Base-by-base conservation (phyloP, 208 protist genomes). In the Herpetomonas samuelpessoai region DNA sequence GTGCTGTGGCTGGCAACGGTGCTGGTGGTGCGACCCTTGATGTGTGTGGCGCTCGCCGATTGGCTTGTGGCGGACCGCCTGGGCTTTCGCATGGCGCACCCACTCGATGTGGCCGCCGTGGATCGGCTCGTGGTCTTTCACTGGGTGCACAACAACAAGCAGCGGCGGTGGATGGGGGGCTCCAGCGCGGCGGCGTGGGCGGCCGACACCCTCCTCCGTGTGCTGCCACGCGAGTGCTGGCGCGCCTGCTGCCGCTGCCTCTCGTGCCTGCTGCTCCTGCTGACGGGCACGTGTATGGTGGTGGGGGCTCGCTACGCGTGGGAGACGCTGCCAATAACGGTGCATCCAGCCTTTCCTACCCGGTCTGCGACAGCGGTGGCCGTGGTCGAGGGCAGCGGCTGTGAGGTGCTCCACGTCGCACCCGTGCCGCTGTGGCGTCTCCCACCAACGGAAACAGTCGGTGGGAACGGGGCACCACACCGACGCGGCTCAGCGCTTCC, bases 121-220 rank as follows among this genome's bases (percentile, higher is more conserved):
- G 24, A 51, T n/a, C 18, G 46, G 10, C 46, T 27, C 9, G 46
- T 51, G 46, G 21, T n/a, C 10, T 26, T 51, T 19, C 10, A n/a
- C 46, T 51, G 46, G 46, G 46, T 51, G 10, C 46, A n/a, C 7
- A n/a, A n/a, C 46, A 51, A 51, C 46, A 4, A 19, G 46, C 22
- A 10, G 46, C 46, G 46, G 24, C 12, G 19, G 46, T 26, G 24
- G 35, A 41, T 41, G 35, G 35, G 35, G 35, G 35, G 35, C 35
- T 41, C 35, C 9, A 41, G 35, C 14, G 35, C 14, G 35, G 9
- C 14, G 35, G 46, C 46, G 10, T 51, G 46, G 46, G 46, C 46
- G 7, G 46, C 19, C 22, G 46, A 51, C 22, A 51, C 46, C 12
- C 7, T n/a, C 12, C 7, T n/a, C 6, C 18, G 12, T 6, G 46